phyloP scores from a whole-genome alignment of 495 filamentous ascomycete species.

The Bacidia gigantensis region DNA sequence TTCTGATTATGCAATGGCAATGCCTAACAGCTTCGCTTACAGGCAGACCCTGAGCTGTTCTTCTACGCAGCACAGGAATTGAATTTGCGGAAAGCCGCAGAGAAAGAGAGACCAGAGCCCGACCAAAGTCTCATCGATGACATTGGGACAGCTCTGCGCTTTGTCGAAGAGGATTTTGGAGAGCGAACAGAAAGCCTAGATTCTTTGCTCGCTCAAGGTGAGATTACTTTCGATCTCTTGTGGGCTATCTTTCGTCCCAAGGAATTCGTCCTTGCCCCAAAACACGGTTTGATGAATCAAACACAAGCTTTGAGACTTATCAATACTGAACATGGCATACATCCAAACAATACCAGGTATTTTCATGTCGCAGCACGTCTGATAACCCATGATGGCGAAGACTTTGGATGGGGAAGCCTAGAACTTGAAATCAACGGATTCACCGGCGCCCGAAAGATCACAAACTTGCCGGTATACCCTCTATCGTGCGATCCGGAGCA shows the following conservation, averaged over 20 bases:
- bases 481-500: neutral
- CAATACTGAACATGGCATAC: too few species aligned
- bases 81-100: conserved; percentile 5
- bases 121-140: conserved; percentile 10
- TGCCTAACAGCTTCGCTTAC: neutral
- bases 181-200: conserved; percentile 12
- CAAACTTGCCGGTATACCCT: neutral
- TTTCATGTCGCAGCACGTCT: too few species aligned
- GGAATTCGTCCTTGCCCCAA: too few species aligned
- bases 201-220: conserved; percentile 8
- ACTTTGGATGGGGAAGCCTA: too few species aligned
- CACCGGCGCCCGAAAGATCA: neutral
- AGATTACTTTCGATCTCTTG: conserved; percentile 14
- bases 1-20: neutral
- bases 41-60: conserved; percentile 16
- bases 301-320: too few species aligned
- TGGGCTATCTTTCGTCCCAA: conserved; percentile 17
- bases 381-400: too few species aligned
- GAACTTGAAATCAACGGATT: neutral
- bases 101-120: conserved; percentile 7
- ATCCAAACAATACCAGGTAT: too few species aligned
- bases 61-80: conserved; percentile 14
- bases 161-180: conserved; percentile 14
- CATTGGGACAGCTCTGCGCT: conserved; percentile 10
- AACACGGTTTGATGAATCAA: too few species aligned